phyloP scores from a whole-genome alignment of 2,329 filamentous ascomycete species.

The Curvularia eragrostidis region DNA sequence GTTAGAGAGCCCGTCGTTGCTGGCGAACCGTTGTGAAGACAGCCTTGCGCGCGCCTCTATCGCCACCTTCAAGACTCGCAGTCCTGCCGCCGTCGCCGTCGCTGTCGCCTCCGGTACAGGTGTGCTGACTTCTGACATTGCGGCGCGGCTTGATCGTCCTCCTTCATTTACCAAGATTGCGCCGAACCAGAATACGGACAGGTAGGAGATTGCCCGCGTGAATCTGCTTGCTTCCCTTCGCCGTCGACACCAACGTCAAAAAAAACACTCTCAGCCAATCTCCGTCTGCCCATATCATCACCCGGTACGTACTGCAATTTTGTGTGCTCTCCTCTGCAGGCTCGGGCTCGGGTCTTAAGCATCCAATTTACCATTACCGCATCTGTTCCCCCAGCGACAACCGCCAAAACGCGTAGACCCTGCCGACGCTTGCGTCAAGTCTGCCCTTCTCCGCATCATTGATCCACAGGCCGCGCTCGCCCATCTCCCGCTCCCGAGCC shows the following conservation, averaged over 20 bases:
- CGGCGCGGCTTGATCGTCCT: conserved; percentile 12
- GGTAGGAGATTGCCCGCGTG: background rate
- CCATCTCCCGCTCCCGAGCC: conserved; percentile 10
- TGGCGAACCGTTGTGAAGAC: conserved; percentile 33
- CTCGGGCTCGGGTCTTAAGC: background rate
- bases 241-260: background rate
- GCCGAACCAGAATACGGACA: background rate
- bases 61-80: conserved; percentile 8
- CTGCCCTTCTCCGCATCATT: background rate
- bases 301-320: conserved; percentile 15
- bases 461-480: conserved; percentile 13
- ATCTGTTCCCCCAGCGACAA: background rate
- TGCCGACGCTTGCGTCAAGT: background rate
- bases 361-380: background rate
- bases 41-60: conserved; percentile 9
- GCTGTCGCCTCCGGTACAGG: background rate
- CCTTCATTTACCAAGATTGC: conserved; percentile 18
- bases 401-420: background rate
- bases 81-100: background rate
- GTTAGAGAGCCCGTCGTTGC: conserved; percentile 22
- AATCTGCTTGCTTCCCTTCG: conserved; percentile 4
- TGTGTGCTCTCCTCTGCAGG: background rate
- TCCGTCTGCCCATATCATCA: background rate
- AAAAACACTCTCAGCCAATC: background rate
- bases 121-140: conserved; percentile 1